Conservation (phyloP, 768 basidiomycete genomes). For the Mycena indigotica region DNA sequence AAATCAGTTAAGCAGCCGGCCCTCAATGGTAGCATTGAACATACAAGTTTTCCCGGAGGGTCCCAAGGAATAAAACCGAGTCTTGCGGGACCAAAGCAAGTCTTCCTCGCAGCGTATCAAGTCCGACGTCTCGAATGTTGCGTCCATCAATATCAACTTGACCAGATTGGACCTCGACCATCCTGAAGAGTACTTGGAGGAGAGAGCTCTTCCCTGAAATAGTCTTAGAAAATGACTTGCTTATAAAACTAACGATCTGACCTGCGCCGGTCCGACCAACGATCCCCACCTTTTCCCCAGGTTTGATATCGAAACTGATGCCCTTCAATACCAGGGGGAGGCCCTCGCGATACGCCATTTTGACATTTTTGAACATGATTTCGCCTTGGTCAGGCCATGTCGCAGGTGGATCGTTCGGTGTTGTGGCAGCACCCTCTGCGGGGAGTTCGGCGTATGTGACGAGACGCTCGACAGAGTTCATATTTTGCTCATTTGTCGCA, state of each 20-base stretch:
- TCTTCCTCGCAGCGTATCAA: conserved; percentile 53
- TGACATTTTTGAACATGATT: conserved; percentile 58
- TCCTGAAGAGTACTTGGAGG: conserved; percentile 58
- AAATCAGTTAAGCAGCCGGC: too few relatives aligned
- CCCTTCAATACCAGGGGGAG: conserved; percentile 67
- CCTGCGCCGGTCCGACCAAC: conserved; percentile 54
- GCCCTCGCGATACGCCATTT: conserved; percentile 60
- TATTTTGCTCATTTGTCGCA: conserved; percentile 66
- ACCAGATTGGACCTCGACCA: conserved; percentile 62
- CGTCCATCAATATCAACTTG: conserved; percentile 58
- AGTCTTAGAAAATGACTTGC: neutral
- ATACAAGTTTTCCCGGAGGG: conserved; percentile 49
- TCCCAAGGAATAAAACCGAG: conserved; percentile 53
- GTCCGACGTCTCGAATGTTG: conserved; percentile 55
- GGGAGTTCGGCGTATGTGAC: conserved; percentile 68
- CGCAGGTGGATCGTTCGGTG: conserved; percentile 46
- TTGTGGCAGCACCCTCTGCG: conserved; percentile 50
- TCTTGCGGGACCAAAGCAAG: conserved; percentile 75
- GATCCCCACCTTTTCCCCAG: conserved; percentile 66
- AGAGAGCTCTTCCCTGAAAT: conserved; percentile 55
- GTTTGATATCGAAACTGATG: conserved; percentile 53
- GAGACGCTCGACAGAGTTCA: conserved; percentile 73
- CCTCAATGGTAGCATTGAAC: too few relatives aligned
- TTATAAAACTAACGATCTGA: conserved; percentile 42
- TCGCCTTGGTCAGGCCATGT: conserved; percentile 55